A percentile compares a stretch with the other conserved stretches of the same genome.
phyloP scores from a whole-genome alignment of 805 yeast genomes.

The Candida patagonica region DNA sequence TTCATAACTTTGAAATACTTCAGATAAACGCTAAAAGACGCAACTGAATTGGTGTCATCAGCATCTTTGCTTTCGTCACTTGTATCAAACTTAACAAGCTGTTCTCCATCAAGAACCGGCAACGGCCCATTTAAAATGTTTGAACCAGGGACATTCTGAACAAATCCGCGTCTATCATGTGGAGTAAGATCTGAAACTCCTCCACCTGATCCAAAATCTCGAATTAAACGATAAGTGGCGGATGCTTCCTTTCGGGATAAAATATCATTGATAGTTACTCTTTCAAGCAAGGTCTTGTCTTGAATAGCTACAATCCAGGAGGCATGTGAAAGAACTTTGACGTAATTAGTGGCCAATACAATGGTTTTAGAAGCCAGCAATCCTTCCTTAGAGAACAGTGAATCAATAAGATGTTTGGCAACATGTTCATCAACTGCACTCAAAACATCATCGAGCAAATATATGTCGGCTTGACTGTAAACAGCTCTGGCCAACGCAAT shows the following conservation, averaged over 20 bases:
- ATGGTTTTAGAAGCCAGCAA: slow-evolving; percentile 51
- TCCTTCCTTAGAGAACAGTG: slow-evolving; percentile 56
- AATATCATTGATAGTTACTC: slow-evolving; percentile 53
- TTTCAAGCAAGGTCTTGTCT: slow-evolving; percentile 50
- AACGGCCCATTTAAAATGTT: too few relatives aligned
- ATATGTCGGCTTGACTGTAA: slow-evolving; percentile 54
- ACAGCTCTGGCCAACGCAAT: slow-evolving; percentile 76
- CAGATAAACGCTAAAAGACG: slow-evolving; percentile 3
- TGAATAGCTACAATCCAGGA: slow-evolving; percentile 53
- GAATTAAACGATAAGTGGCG: slow-evolving; percentile 42
- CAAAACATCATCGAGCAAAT: slow-evolving; percentile 70
- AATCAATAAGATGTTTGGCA: slow-evolving; percentile 63
- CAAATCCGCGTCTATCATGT: slow-evolving; percentile 32
- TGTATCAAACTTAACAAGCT: too few relatives aligned
- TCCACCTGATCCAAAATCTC: slow-evolving; percentile 54
- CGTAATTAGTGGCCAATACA: slow-evolving; percentile 69
- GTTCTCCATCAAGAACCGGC: too few relatives aligned
- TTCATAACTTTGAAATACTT: slow-evolving; percentile 25
- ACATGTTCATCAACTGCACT: slow-evolving; percentile 87
- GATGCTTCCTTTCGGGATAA: slow-evolving; percentile 31
- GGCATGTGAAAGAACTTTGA: slow-evolving; percentile 53
- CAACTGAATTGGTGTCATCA: slow-evolving; percentile 12
- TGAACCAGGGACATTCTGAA: slow-evolving; percentile 46
- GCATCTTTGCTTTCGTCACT: too few relatives aligned
- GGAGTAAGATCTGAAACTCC: slow-evolving; percentile 37